Evolutionary conservation across 2,329 filamentous ascomycete species (phyloP).

Genomic region (Tolypocladium tundrense): DNA sequence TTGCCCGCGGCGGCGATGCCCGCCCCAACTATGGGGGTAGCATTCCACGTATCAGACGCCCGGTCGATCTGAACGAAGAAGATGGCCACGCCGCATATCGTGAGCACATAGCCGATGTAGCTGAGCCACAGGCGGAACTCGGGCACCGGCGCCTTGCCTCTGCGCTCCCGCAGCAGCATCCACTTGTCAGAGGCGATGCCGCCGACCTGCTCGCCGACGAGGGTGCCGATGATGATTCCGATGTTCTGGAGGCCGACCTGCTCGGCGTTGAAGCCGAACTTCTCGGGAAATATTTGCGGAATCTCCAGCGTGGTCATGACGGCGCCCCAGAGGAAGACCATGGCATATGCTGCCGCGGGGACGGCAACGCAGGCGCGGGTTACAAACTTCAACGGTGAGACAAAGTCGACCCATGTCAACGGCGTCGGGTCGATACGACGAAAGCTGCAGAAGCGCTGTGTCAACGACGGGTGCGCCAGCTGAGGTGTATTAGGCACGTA

Average conservation of each 20-base stretch:
- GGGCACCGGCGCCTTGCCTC: conserved; percentile 21
- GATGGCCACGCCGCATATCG: conserved; percentile 41
- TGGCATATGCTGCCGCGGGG: conserved; percentile 41
- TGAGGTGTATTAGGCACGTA: conserved; percentile 1
- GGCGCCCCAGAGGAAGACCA: conserved; percentile 39
- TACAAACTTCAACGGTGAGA: conserved; percentile 5
- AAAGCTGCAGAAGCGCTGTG: conserved; percentile 2
- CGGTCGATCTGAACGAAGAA: conserved; percentile 41
- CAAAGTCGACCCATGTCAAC: conserved; percentile 4
- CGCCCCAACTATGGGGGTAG: conserved; percentile 44
- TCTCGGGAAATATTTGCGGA: conserved; percentile 43
- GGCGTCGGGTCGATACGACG: conserved; percentile 8
- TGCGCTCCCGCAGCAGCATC: conserved; percentile 31
- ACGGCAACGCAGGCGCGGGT: conserved; percentile 3
- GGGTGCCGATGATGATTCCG: conserved; percentile 43
- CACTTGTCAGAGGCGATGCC: conserved; percentile 41
- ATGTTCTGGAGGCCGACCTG: conserved; percentile 49
- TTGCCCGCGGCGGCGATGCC: conserved; percentile 43
- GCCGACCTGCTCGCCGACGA: conserved; percentile 49
- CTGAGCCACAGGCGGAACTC: conserved; percentile 48
- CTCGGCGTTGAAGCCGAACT: conserved; percentile 46
- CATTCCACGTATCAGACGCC: conserved; percentile 37
- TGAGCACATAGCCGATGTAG: conserved; percentile 39
- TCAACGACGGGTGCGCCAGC: neutral
- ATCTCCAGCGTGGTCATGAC: conserved; percentile 42